A percentile compares a stretch with the other conserved stretches of the same genome.
phyloP scores from a whole-genome alignment of 768 basidiomycete species.

The Boletales sp. region DNA sequence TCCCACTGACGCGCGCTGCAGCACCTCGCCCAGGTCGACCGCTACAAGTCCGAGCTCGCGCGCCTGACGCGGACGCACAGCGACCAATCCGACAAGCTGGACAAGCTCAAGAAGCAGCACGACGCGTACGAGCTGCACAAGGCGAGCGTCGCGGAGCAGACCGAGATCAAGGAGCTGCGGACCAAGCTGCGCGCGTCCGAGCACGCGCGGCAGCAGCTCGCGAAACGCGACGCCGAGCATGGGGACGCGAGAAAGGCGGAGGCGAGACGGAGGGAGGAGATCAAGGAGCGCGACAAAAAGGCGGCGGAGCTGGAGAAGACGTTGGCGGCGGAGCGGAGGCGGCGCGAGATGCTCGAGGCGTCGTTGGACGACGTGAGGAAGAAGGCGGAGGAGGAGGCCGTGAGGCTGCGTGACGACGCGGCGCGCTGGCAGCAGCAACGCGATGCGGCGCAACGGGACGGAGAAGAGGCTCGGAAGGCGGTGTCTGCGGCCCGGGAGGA shows the following conservation, averaged over 20 bases:
- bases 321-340: slow-evolving; percentile 46
- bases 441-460: slow-evolving; percentile 34
- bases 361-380: slow-evolving; percentile 40
- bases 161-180: slow-evolving; percentile 61
- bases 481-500: slow-evolving; percentile 37
- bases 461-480: slow-evolving; percentile 30
- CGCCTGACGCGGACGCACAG: slow-evolving; percentile 42
- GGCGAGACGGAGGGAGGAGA: slow-evolving; percentile 50
- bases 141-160: slow-evolving; percentile 43
- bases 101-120: slow-evolving; percentile 63
- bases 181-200: slow-evolving; percentile 56
- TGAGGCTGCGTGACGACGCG: slow-evolving; percentile 31
- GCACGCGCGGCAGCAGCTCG: slow-evolving; percentile 50
- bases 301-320: slow-evolving; percentile 56
- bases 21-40: slow-evolving; percentile 62
- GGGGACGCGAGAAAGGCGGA: slow-evolving; percentile 53
- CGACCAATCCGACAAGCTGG: slow-evolving; percentile 51
- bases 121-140: slow-evolving; percentile 58
- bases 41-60: slow-evolving; percentile 53
- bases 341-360: slow-evolving; percentile 45
- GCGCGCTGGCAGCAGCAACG: slow-evolving; percentile 37
- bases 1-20: slow-evolving; percentile 23
- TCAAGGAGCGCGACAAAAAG: slow-evolving; percentile 48
- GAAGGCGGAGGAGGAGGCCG: slow-evolving; percentile 40
- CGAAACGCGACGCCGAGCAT: slow-evolving; percentile 49